These are phyloP conservation scores for Bipolaris victoriae DNA, from an alignment of 2,329 filamentous ascomycete species.

Conservation along the genomic window DNA sequence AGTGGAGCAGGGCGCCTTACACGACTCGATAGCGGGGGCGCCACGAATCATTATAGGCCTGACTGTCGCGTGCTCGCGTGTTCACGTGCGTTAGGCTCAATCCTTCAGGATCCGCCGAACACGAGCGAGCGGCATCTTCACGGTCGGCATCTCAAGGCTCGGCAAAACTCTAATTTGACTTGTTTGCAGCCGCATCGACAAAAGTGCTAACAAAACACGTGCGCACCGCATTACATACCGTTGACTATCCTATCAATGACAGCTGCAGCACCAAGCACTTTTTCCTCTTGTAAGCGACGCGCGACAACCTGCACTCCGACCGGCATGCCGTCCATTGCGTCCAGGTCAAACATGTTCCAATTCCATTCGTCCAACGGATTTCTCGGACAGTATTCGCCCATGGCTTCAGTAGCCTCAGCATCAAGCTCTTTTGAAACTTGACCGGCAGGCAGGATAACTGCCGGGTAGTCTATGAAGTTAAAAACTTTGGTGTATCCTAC, in stretches of 20 bases:
- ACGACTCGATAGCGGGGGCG: slow-evolving; percentile 17
- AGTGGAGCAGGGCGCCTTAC: slow-evolving; percentile 4
- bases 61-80: slow-evolving; percentile 7
- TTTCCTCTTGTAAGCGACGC: slow-evolving; percentile 48
- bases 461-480: slow-evolving; percentile 68
- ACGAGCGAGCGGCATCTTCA: background rate
- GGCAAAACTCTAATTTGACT: background rate
- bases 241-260: slow-evolving; percentile 28
- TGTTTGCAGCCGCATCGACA: background rate
- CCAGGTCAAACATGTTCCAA: slow-evolving; percentile 48
- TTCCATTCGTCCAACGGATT: slow-evolving; percentile 62
- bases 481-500: slow-evolving; percentile 67
- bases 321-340: slow-evolving; percentile 47
- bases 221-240: background rate
- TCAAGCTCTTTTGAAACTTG: slow-evolving; percentile 53
- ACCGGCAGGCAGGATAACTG: slow-evolving; percentile 63
- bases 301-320: slow-evolving; percentile 48
- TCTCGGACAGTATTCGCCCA: slow-evolving; percentile 51
- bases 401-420: slow-evolving; percentile 35
- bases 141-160: background rate
- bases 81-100: slow-evolving; percentile 12
- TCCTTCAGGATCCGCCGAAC: background rate
- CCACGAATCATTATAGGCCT: slow-evolving; percentile 14
- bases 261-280: slow-evolving; percentile 46
- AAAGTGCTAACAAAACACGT: background rate